phyloP scores from a whole-genome alignment of 2,329 filamentous ascomycete genomes.

The Talaromyces amestolkiae region DNA sequence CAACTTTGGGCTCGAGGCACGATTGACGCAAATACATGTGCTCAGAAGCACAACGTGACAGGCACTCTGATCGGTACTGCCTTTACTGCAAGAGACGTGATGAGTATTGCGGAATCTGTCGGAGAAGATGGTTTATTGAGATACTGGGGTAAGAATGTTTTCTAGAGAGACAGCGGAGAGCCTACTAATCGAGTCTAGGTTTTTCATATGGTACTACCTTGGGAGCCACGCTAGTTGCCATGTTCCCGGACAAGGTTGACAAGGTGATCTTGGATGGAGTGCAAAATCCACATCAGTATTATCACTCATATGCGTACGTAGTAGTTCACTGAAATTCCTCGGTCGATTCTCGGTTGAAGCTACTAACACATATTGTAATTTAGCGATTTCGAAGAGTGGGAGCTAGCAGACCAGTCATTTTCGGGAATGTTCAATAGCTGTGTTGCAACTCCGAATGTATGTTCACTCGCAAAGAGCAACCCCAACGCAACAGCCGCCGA shows the following conservation, averaged over 20 bases:
- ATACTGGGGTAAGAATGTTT: slow-evolving; percentile 20
- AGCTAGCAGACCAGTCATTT: slow-evolving; percentile 7
- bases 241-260: slow-evolving; percentile 43
- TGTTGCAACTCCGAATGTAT: neutral
- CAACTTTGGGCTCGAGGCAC: slow-evolving; percentile 9
- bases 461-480: slow-evolving; percentile 1
- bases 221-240: slow-evolving; percentile 33
- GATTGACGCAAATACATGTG: slow-evolving; percentile 16
- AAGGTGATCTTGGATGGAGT: slow-evolving; percentile 42
- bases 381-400: slow-evolving; percentile 2
- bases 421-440: slow-evolving; percentile 12
- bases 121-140: slow-evolving; percentile 42
- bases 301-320: slow-evolving; percentile 19
- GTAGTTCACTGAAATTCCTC: neutral
- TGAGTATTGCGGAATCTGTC: slow-evolving; percentile 46
- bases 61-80: slow-evolving; percentile 44
- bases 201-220: slow-evolving; percentile 29
- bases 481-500: slow-evolving; percentile 1
- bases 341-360: neutral
- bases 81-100: slow-evolving; percentile 47
- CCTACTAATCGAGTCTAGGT: neutral
- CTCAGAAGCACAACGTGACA: slow-evolving; percentile 25
- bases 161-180: neutral
- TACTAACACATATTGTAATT: neutral
- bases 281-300: slow-evolving; percentile 23